phyloP scores from a whole-genome alignment of 202 grass and related monocot genomes.

The Carex arenaria region DNA sequence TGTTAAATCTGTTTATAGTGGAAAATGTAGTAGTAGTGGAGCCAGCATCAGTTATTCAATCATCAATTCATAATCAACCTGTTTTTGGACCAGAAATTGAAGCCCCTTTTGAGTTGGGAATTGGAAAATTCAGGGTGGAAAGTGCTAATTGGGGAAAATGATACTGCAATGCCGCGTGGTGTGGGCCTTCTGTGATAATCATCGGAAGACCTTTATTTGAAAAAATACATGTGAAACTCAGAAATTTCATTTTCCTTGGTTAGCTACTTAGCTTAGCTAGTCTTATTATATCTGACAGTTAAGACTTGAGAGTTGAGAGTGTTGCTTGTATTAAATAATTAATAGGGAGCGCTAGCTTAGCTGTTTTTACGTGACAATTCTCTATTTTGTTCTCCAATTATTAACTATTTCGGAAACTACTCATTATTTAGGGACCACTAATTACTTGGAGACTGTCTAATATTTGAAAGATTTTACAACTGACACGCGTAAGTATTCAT shows the following conservation, averaged over 20 bases:
- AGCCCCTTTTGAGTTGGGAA: background rate
- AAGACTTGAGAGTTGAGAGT: background rate
- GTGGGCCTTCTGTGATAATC: background rate
- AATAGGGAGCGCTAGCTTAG: no score
- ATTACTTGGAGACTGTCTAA: no score
- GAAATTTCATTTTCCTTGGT: constrained; percentile 5
- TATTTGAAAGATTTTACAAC: no score
- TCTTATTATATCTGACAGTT: background rate
- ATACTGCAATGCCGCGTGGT: background rate
- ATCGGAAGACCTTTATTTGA: background rate
- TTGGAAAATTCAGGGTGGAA: constrained; percentile 13
- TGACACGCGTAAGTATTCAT: no score
- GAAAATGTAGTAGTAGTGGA: constrained; percentile 18
- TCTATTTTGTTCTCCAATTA: no score
- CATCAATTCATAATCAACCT: constrained; percentile 24
- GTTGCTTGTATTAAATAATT: background rate
- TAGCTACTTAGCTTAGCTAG: background rate
- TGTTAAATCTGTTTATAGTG: constrained; percentile 10
- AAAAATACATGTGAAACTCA: constrained; percentile 13
- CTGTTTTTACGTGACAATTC: no score
- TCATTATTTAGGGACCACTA: no score
- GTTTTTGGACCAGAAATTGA: background rate
- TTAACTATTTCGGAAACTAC: no score
- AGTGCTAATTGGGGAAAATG: background rate
- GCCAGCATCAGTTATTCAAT: constrained; percentile 15